These are phyloP conservation scores for Oenanthe sinensis DNA, from an alignment of 129 eudicot genomes.

Conservation along the genomic window DNA sequence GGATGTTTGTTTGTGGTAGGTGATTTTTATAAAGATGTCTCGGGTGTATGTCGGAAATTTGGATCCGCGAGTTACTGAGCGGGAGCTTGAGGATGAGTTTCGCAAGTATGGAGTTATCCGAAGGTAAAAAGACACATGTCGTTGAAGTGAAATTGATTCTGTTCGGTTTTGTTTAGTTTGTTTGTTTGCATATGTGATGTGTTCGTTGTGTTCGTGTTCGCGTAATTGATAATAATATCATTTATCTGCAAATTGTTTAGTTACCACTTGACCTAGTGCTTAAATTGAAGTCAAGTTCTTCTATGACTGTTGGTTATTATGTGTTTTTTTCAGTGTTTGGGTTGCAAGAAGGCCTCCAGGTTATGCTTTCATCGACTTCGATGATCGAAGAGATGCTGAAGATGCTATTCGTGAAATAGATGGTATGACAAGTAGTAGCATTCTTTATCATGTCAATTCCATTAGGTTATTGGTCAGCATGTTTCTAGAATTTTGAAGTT, in stretches of 20 bases:
- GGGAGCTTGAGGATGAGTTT: slow-evolving; percentile 83
- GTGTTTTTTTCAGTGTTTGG: slow-evolving; percentile 57
- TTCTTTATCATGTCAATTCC: neutral
- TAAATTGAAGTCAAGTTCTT: neutral
- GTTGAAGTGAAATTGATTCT: neutral
- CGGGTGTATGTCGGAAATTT: slow-evolving; percentile 77
- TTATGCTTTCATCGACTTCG: slow-evolving; percentile 89
- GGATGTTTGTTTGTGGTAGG: slow-evolving; percentile 19
- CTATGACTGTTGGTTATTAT: neutral
- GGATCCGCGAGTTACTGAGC: slow-evolving; percentile 68
- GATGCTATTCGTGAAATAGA: slow-evolving; percentile 88
- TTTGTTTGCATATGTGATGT: neutral
- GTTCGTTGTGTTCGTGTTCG: too few relatives aligned
- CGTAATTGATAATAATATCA: neutral
- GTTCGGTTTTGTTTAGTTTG: neutral
- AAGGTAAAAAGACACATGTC: slow-evolving; percentile 20
- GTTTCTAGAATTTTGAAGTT: neutral
- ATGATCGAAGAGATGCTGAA: slow-evolving; percentile 82
- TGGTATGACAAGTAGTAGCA: slow-evolving; percentile 36
- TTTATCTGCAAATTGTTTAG: neutral
- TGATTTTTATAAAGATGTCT: slow-evolving; percentile 42
- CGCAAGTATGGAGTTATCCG: slow-evolving; percentile 65
- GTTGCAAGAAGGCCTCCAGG: slow-evolving; percentile 99
- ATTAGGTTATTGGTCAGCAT: neutral
- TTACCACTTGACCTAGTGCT: neutral